Evolutionary conservation across 148 eudicot species (phyloP), one percentile per base, ranked within the genome.

Genomic region (Arbutus unedo): DNA sequence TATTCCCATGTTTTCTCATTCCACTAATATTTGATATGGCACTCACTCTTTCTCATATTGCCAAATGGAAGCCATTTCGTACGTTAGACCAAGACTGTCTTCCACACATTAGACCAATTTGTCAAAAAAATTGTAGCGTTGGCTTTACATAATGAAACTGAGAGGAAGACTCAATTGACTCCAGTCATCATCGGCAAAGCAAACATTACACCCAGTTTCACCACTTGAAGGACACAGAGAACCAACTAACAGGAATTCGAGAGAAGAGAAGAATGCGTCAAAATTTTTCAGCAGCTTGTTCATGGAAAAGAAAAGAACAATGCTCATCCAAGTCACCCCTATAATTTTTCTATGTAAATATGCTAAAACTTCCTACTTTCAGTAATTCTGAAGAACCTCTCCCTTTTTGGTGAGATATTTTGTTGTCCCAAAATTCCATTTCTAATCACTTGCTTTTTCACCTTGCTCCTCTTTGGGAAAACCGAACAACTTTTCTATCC

Each of bases 251-350:
- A 45, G 50, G 19, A 57, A 4, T 38, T 16, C 41, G 50, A 10
- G 44, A 78, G 53, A 38, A 77, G 50, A 44, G 8, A 67, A 38
- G 50, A 56, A 56, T 56, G 67, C 67, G 56, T 55, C n/a, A 49
- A 16, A 78, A 23, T 55, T 56, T 55, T 59, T 19, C 23, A 15
- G 47, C 67, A 78, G 80, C 14, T 78, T 78, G 45, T 56, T 56
- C 38, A 56, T 54, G 3, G 47, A 19, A 47, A 76, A 77, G 50
- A n/a, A 59, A 78, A 78, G 70, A 19, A 45, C 48, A 45, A 8
- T 4, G 81, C 9, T 10, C 10, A 44, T 16, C 31, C 5, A 1
- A 67, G 8, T 43, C 51, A 44, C 25, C 67, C 5, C 6, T 47
- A 41, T 7, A 14, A 18, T 41, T 41, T 54, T 38, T 16, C 47